Base-by-base conservation (phyloP, 768 basidiomycete genomes). In the Cyclocybe cylindracea region DNA sequence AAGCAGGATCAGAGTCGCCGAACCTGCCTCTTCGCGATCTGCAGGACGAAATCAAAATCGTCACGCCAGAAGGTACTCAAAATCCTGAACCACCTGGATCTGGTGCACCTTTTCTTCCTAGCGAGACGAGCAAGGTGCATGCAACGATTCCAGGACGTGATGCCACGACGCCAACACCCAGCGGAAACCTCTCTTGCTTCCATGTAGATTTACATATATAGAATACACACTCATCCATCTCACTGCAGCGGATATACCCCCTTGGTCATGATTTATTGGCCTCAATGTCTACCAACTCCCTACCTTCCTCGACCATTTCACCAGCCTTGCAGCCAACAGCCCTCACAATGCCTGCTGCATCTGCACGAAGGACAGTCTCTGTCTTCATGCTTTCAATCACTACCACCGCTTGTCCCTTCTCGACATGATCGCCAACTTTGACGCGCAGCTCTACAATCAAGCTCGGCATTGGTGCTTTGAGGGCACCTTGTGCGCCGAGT, bases 351-450 rank as follows among this genome's bases (percentile, higher is more conserved):
- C 93, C 94, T 35, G 79, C 72, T 7, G 72, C 74, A 53, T 84
- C 79, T 10, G 91, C 84, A 48, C 92, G 77, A 56, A 97, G 67
- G 38, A 92, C 89, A 36, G 89, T 95, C 72, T 96, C 94, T 57
- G 94, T 97, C 82, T 98, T 98, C 94, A 97, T 98, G 63, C 94
- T 96, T 72, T 96, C 94, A 63, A 96, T 70, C 5, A 95, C 83
- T 31, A 94, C 84, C 7, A 93, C 78, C 7, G 82, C 82, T 63
- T 94, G 89, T 0, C 91, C 92, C 62, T 81, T 85, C 70, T 87
- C 85, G 37, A 97, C 89, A 10, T 68, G 74, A 46, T 95, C 88
- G 4, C 94, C 94, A 1, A 80, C 73, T 52, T 77, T 78, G 33
- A 95, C 94, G 13, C 79, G 79, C 45, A 97, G 87, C 48, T 96